These are phyloP conservation scores for Zygosaccharomyces pseudorouxii DNA, from an alignment of 805 yeast genomes.

Conservation along the genomic window DNA sequence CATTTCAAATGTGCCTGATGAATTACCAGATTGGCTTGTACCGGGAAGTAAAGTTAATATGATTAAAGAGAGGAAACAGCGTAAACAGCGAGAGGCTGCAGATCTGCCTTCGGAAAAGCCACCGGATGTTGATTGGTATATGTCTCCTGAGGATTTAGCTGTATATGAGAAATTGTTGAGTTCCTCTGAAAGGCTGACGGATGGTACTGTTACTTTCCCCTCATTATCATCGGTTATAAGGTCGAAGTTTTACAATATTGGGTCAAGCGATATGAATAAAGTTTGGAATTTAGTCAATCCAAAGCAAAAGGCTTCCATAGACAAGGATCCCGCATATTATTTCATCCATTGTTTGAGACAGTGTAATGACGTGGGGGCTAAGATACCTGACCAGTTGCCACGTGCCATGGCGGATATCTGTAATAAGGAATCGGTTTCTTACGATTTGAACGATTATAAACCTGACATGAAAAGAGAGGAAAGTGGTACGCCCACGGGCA, in stretches of 20 bases:
- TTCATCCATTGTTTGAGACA: slow-evolving; percentile 89
- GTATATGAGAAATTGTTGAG: slow-evolving; percentile 76
- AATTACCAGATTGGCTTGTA: slow-evolving; percentile 85
- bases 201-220: slow-evolving; percentile 78
- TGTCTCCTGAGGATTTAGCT: slow-evolving; percentile 78
- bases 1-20: slow-evolving; percentile 54
- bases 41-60: slow-evolving; percentile 86
- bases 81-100: slow-evolving; percentile 36
- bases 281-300: slow-evolving; percentile 98
- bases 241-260: slow-evolving; percentile 62
- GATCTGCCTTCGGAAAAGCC: slow-evolving; percentile 21
- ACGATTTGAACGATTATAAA: slow-evolving; percentile 55
- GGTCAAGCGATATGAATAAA: slow-evolving; percentile 75
- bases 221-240: slow-evolving; percentile 61
- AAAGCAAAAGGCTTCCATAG: slow-evolving; percentile 77
- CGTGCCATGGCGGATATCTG: slow-evolving; percentile 87
- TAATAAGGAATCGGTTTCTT: slow-evolving; percentile 76
- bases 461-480: slow-evolving; percentile 36
- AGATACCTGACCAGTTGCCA: slow-evolving; percentile 94
- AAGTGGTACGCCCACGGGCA: slow-evolving; percentile 15
- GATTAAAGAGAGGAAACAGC: slow-evolving; percentile 75
- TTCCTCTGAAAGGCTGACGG: slow-evolving; percentile 49
- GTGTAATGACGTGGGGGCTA: slow-evolving; percentile 69
- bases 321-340: slow-evolving; percentile 86
- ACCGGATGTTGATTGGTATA: slow-evolving; percentile 83